These are phyloP conservation scores for Peziza echinospora DNA, from an alignment of 495 filamentous ascomycete genomes.

Conservation along the genomic window DNA sequence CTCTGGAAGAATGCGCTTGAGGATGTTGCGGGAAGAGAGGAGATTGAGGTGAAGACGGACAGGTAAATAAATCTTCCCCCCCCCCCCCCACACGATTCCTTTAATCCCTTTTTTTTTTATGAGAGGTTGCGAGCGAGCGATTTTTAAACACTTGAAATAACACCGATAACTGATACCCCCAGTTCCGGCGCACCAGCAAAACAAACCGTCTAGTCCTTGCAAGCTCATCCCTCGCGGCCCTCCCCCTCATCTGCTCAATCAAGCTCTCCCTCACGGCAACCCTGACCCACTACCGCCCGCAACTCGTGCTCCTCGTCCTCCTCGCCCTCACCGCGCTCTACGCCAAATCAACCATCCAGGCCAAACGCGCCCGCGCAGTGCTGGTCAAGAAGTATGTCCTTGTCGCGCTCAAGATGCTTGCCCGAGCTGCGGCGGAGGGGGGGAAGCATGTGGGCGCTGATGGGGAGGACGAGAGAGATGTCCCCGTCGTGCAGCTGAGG, in stretches of 20 bases:
- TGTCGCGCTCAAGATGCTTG: slow-evolving; percentile 59
- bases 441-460: slow-evolving; percentile 28
- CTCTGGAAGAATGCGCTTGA: slow-evolving; percentile 73
- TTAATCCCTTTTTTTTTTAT: no score
- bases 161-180: slow-evolving; percentile 21
- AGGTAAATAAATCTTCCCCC: slow-evolving; percentile 43
- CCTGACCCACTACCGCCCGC: slow-evolving; percentile 85
- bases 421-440: slow-evolving; percentile 59
- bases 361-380: not conserved
- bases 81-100: slow-evolving; percentile 1
- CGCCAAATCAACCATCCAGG: slow-evolving; percentile 2
- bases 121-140: no score
- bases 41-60: slow-evolving; percentile 46
- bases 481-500: slow-evolving; percentile 68
- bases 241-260: slow-evolving; percentile 75
- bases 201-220: slow-evolving; percentile 17
- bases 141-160: no score
- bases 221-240: slow-evolving; percentile 59
- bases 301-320: slow-evolving; percentile 41
- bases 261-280: slow-evolving; percentile 73
- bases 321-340: slow-evolving; percentile 28
- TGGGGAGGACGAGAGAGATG: slow-evolving; percentile 41
- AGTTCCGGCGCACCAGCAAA: slow-evolving; percentile 68
- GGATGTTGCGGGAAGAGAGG: slow-evolving; percentile 61
- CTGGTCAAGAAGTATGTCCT: slow-evolving; percentile 54